phyloP scores from a whole-genome alignment of 2,329 filamentous ascomycete genomes.

The Exserohilum rostratum region DNA sequence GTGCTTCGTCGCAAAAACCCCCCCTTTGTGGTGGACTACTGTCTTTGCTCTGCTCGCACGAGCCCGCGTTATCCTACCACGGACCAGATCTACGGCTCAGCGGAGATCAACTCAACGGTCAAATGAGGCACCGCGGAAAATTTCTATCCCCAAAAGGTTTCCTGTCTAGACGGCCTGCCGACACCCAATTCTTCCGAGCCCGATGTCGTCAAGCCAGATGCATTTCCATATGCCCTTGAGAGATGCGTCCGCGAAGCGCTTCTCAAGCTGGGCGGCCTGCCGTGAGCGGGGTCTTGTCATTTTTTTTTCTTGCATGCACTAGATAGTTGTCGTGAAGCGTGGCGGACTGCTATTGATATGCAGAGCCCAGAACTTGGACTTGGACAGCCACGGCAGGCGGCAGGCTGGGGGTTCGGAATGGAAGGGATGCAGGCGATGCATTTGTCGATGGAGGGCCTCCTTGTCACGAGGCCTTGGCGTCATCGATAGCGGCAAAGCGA shows the following conservation, averaged over 20 bases:
- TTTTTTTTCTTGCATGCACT: constrained; percentile 22
- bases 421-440: constrained; percentile 1
- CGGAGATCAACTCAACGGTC: constrained; percentile 1
- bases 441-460: constrained; percentile 4
- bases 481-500: constrained; percentile 30
- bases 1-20: background rate
- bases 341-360: constrained; percentile 4
- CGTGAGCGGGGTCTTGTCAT: constrained; percentile 13
- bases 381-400: constrained; percentile 5
- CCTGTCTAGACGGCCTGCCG: background rate
- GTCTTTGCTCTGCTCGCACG: background rate
- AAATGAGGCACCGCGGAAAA: background rate
- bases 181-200: background rate
- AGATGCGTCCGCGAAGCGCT: background rate
- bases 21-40: background rate
- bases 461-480: constrained; percentile 37
- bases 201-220: background rate
- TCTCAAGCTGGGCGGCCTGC: background rate
- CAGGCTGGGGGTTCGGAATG: constrained; percentile 3
- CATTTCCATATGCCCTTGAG: background rate
- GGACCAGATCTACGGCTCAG: background rate
- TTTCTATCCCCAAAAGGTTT: background rate
- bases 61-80: constrained; percentile 1
- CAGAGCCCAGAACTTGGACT: constrained; percentile 1
- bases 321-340: constrained; percentile 34